phyloP scores from a whole-genome alignment of 495 filamentous ascomycete species.

The Penicillium tannophilum region DNA sequence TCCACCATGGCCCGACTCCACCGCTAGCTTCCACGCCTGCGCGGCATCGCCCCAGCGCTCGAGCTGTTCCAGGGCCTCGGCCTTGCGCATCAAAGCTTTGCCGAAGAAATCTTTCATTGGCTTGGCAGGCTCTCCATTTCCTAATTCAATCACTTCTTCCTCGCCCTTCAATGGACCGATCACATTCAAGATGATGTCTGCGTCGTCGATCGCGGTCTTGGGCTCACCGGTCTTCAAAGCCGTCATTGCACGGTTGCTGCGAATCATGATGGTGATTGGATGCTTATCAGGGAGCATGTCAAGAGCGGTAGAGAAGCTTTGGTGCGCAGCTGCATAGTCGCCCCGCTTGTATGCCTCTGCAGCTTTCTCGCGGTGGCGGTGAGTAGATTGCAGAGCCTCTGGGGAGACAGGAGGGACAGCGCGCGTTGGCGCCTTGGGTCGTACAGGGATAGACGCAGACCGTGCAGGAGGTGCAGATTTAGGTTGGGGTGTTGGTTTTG shows the following conservation, averaged over 20 bases:
- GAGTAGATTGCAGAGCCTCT: constrained; percentile 69
- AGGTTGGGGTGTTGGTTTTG: constrained; percentile 34
- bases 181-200: constrained; percentile 74
- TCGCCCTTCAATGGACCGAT: constrained; percentile 81
- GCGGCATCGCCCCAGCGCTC: constrained; percentile 90
- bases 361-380: constrained; percentile 73
- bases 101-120: constrained; percentile 91
- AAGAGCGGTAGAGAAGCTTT: constrained; percentile 77
- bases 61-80: constrained; percentile 92
- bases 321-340: constrained; percentile 84
- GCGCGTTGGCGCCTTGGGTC: constrained; percentile 57
- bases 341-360: constrained; percentile 90
- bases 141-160: constrained; percentile 73
- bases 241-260: constrained; percentile 90
- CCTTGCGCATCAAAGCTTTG: constrained; percentile 91
- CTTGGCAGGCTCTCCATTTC: constrained; percentile 64
- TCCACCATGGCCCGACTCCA: constrained; percentile 83
- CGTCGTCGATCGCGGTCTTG: constrained; percentile 79
- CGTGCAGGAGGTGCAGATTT: constrained; percentile 31
- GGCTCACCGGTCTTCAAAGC: constrained; percentile 87
- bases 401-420: constrained; percentile 68
- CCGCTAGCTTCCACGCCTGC: constrained; percentile 75
- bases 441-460: constrained; percentile 41
- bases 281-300: constrained; percentile 74
- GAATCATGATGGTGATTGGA: constrained; percentile 79